Evolutionary conservation across 176 grass and related monocot species (phyloP), one percentile per base, ranked within the genome.

Genomic region (Oryza longistaminata): DNA sequence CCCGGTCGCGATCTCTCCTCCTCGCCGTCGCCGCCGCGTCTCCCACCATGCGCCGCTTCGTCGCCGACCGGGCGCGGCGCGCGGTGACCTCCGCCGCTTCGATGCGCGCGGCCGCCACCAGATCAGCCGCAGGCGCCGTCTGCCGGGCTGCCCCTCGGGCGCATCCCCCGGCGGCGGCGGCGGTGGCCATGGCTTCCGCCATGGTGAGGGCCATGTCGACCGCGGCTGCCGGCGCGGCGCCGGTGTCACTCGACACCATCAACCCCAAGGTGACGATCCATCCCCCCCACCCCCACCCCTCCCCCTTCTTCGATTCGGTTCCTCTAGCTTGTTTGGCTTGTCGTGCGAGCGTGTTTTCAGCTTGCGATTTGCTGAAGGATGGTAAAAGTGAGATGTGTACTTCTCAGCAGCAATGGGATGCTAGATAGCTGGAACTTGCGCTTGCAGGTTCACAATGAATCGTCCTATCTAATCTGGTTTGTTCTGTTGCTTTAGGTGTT

Each of bases 41-140:
- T 40, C 39, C 35, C 35, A 7, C 85, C 87, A 94, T 92, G 92
- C 90, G 90, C 68, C 92, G 92, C 72, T 92, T 88, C 82, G 73
- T 55, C 42, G 42, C 87, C 71, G 92, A 94, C 81, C 85, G 52
- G 90, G 84, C 87, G 66, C 87, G 82, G 42, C 82, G 92, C 42
- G 81, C 74, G 45, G 37, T 90, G 84, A 79, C 71, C 42, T 1
- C 85, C 53, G 7, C 85, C 53, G 71, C 85, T 29, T 92, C 81
- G 22, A 81, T 85, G 26, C 52, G 79, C 50, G 85, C 44, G 68
- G 80, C 70, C 42, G 66, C 84, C 31, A 86, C 81, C 40, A 86
- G 90, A 80, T 87, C 92, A 42, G 81, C 34, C n/a, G 48, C 21
- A n/a, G 60, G 60, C 81, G 40, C 77, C 89, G 33, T 48, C 52